phyloP scores from a whole-genome alignment of 2,329 filamentous ascomycete genomes.

The Calonectria naviculata region DNA sequence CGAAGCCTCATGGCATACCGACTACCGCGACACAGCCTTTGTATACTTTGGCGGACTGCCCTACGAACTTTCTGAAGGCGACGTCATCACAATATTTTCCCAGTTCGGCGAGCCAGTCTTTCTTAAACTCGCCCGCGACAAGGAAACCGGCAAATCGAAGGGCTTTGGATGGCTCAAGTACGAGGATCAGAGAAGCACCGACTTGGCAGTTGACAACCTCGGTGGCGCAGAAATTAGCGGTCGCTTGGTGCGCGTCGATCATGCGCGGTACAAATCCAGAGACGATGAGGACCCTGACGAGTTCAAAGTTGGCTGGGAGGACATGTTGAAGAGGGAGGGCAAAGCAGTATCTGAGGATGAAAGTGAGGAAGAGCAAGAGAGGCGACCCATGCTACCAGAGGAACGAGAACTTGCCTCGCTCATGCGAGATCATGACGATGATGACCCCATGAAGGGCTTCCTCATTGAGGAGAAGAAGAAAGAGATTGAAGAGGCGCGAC shows the following conservation, averaged over 20 bases:
- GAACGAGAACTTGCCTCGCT: constrained; percentile 83
- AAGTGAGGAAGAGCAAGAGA: constrained; percentile 58
- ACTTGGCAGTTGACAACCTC: constrained; percentile 95
- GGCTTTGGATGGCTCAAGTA: constrained; percentile 98
- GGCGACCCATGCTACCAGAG: constrained; percentile 78
- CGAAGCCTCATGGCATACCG: constrained; percentile 94
- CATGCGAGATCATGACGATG: constrained; percentile 86
- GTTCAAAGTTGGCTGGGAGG: constrained; percentile 68
- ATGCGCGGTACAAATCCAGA: constrained; percentile 88
- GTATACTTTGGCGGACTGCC: constrained; percentile 95
- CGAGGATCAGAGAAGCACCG: constrained; percentile 95
- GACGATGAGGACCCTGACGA: constrained; percentile 79
- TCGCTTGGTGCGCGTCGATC: constrained; percentile 86
- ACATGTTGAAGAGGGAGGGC: constrained; percentile 66
- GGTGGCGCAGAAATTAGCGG: constrained; percentile 87
- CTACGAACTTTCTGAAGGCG: constrained; percentile 93
- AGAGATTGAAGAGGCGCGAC: constrained; percentile 78
- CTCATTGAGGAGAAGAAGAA: constrained; percentile 92
- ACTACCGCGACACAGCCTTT: constrained; percentile 97
- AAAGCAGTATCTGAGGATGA: constrained; percentile 56
- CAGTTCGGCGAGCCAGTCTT: constrained; percentile 97
- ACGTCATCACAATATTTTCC: constrained; percentile 95
- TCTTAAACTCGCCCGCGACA: constrained; percentile 91
- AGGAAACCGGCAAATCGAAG: constrained; percentile 93
- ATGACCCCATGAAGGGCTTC: constrained; percentile 97